Evolutionary conservation across 2,329 filamentous ascomycete genomes (phyloP), one percentile per base, ranked within the genome.

Genomic region (Fusarium poae): DNA sequence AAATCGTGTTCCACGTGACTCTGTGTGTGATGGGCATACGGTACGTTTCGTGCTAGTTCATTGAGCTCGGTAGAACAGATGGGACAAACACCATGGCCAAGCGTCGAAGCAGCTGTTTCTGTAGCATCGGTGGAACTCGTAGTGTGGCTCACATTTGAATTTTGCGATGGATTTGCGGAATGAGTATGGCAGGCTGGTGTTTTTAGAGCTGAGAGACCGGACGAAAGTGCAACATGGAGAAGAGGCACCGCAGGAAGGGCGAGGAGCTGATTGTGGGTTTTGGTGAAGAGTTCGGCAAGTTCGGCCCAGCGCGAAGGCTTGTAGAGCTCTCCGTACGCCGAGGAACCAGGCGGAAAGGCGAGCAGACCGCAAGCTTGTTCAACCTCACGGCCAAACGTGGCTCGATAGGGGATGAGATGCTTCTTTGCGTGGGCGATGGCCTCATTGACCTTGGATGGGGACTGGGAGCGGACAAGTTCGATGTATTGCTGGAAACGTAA

Each of bases 61-160:
- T 98, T 98, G 57, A 99, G 87, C 80, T 99, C 96, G 1, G 92
- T 96, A 48, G 92, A 96, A 83, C 96, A 99, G 76, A 99, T 98
- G 5, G 96, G 96, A 74, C 96, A 99, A 42, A 98, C 89, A 49
- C 89, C 91, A 10, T 92, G 91, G 3, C 89, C 89, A 1, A 91
- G 86, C 29, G 82, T 84, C 3, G 78, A 75, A 20, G 72, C 65
- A 25, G 63, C 60, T 27, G 74, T 43, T 21, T 52, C 61, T 15
- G 72, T 68, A 23, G 71, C 53, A 35, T 82, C 80, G 1, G 87
- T 85, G 6, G 87, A 82, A 23, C 84, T 82, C 2, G 91, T 91
- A 81, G 58, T 53, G 13, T 68, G 58, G 25, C 57, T 57, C 5
- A 40, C 40, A 25, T 56, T 51, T 9, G 52, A 56, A 43, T 40